Evolutionary conservation across 257 asterid species (phyloP).

Genomic region (Asclepias syriaca): DNA sequence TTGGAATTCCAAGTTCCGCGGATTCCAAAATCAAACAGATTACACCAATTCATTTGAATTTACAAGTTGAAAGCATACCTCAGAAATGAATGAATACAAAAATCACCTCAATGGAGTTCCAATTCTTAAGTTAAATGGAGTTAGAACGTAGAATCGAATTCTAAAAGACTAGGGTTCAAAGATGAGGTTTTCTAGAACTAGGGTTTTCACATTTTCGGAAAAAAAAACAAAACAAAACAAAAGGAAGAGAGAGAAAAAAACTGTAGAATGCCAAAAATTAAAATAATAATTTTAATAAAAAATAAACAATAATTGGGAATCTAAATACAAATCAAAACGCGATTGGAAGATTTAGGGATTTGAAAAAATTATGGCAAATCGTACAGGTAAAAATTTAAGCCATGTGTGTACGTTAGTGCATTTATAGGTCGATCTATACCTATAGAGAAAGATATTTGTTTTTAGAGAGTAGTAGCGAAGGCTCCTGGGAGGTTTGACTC

Average conservation of each 20-base stretch:
- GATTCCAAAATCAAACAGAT: constrained; percentile 4
- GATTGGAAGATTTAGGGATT: constrained; percentile 26
- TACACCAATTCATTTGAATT: not conserved
- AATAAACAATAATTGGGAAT: not conserved
- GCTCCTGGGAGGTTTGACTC: too few relatives aligned
- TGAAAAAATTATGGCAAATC: constrained; percentile 28
- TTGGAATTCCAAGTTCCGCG: not conserved
- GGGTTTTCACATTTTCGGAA: constrained; percentile 27
- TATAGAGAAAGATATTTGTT: too few relatives aligned
- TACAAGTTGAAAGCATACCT: constrained; percentile 11
- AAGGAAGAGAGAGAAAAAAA: not conserved
- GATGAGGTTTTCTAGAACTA: constrained; percentile 28
- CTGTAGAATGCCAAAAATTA: not conserved
- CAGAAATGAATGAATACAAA: constrained; percentile 2
- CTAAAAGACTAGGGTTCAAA: constrained; percentile 19
- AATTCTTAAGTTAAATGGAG: constrained; percentile 12
- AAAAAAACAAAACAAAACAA: not conserved
- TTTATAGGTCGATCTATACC: constrained; percentile 32
- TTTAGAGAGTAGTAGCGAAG: too few relatives aligned
- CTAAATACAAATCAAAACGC: constrained; percentile 7
- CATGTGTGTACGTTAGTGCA: constrained; percentile 17
- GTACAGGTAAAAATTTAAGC: constrained; percentile 33
- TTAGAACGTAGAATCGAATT: constrained; percentile 5
- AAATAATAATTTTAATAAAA: not conserved
- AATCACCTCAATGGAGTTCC: constrained; percentile 13